These are phyloP conservation scores for Penicillium manginii DNA, from an alignment of 495 filamentous ascomycete species.

Conservation along the genomic window DNA sequence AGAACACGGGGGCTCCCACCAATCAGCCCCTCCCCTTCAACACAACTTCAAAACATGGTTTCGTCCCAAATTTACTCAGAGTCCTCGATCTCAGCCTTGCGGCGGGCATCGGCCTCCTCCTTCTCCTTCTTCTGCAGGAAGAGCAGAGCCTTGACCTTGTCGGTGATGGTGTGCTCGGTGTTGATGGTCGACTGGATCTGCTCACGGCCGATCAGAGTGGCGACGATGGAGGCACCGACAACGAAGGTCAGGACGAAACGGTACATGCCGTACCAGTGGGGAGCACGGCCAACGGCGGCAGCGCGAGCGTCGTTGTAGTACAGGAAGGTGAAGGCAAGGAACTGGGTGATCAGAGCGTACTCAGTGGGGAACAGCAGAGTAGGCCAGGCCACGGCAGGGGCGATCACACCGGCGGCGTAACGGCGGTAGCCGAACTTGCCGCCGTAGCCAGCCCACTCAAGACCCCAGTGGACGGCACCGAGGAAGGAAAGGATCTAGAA, in stretches of 20 bases:
- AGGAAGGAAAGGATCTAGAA: conserved; percentile 89
- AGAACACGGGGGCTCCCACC: conserved; percentile 15
- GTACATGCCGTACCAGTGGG: conserved; percentile 90
- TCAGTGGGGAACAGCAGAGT: conserved; percentile 85
- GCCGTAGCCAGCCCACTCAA: conserved; percentile 78
- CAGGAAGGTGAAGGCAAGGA: conserved; percentile 82
- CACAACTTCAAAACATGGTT: conserved; percentile 6
- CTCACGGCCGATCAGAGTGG: conserved; percentile 83
- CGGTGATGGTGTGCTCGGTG: conserved; percentile 51
- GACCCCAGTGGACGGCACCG: conserved; percentile 93
- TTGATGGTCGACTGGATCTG: conserved; percentile 68
- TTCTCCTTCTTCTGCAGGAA: conserved; percentile 62
- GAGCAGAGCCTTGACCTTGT: conserved; percentile 67
- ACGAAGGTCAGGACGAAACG: conserved; percentile 95
- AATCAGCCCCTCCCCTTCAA: conserved; percentile 12
- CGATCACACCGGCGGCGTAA: conserved; percentile 81
- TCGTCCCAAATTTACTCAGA: conserved; percentile 41
- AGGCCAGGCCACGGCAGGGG: conserved; percentile 89
- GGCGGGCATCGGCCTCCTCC: conserved; percentile 63
- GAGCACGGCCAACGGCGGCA: conserved; percentile 77
- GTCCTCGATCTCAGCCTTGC: conserved; percentile 49
- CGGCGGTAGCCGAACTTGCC: conserved; percentile 72
- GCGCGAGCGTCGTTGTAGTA: conserved; percentile 88
- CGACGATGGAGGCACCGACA: conserved; percentile 84
- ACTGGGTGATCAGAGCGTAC: conserved; percentile 88